Percentiles rank a stretch among this genome's conserved stretches.
Evolutionary conservation across 176 grass and related monocot species (phyloP).

Genomic region (Carex scoparia): DNA sequence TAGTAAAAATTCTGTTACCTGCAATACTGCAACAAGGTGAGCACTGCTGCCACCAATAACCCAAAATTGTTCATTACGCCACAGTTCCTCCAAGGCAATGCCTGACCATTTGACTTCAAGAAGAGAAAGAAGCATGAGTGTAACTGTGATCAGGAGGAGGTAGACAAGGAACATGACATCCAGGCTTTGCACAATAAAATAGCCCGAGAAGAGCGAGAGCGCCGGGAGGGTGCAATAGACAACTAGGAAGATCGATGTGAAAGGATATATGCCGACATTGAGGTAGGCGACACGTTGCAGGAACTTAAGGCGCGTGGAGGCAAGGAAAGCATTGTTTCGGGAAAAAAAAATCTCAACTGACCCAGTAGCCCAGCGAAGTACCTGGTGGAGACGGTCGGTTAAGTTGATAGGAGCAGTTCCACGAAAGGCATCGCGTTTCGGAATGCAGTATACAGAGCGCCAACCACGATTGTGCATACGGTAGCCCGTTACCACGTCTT

Average conservation of each 20-base stretch:
- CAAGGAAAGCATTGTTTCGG: constrained; percentile 73
- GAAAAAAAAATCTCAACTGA: constrained; percentile 98
- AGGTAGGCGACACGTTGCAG: constrained; percentile 57
- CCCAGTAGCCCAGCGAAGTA: constrained; percentile 86
- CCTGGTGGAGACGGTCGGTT: constrained; percentile 88
- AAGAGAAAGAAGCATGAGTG: constrained; percentile 36
- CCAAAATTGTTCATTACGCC: constrained; percentile 47
- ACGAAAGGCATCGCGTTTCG: constrained; percentile 71
- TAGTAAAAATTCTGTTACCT: constrained; percentile 8
- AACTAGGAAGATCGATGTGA: constrained; percentile 42
- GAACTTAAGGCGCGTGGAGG: constrained; percentile 68
- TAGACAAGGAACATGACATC: constrained; percentile 35
- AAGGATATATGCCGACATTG: constrained; percentile 44
- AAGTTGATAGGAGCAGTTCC: constrained; percentile 95
- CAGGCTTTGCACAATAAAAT: constrained; percentile 33
- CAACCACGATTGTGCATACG: constrained; percentile 92
- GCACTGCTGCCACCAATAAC: constrained; percentile 40
- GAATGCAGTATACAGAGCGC: constrained; percentile 97
- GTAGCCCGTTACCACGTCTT: constrained; percentile 90
- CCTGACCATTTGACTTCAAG: constrained; percentile 47
- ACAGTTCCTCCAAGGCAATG: constrained; percentile 35
- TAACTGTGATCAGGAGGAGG: constrained; percentile 39
- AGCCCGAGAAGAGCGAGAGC: constrained; percentile 35
- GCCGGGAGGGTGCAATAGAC: constrained; percentile 32
- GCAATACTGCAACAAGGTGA: constrained; percentile 35